These are phyloP conservation scores for Apophysomyces elegans DNA, from an alignment of 371 early-diverging fungal species.

Conservation along the genomic window DNA sequence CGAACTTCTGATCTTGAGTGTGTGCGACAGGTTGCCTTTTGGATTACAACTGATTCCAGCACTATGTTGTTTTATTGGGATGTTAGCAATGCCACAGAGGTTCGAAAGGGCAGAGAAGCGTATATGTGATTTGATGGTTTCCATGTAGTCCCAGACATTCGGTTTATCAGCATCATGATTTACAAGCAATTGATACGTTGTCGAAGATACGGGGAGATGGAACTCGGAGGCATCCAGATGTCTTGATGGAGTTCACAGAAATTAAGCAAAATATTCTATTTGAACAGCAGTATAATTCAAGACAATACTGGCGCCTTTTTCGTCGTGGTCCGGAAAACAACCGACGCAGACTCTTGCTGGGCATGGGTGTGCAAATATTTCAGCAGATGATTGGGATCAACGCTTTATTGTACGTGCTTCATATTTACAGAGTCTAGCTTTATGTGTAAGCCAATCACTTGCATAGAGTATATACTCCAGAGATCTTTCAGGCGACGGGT, in stretches of 20 bases:
- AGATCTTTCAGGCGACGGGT: constrained; percentile 70
- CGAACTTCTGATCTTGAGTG: not conserved
- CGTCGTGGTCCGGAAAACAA: constrained; percentile 53
- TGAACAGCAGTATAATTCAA: constrained; percentile 70
- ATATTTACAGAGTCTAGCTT: not conserved
- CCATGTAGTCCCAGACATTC: constrained; percentile 69
- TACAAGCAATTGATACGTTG: constrained; percentile 57
- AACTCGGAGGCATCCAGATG: constrained; percentile 35
- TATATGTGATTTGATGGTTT: too few species aligned
- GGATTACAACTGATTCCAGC: constrained; percentile 49
- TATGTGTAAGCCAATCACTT: not conserved
- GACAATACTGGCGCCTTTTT: constrained; percentile 70
- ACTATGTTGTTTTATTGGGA: constrained; percentile 30
- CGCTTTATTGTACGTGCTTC: constrained; percentile 62
- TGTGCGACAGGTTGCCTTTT: constrained; percentile 40
- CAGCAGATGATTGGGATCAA: constrained; percentile 82
- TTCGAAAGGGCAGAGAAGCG: constrained; percentile 2
- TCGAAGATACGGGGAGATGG: constrained; percentile 55
- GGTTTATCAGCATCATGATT: constrained; percentile 52
- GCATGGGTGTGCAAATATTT: constrained; percentile 72
- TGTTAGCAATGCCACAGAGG: constrained; percentile 40
- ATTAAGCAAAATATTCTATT: constrained; percentile 74
- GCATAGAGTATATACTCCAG: constrained; percentile 63
- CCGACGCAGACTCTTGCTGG: constrained; percentile 66
- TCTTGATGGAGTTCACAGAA: constrained; percentile 65